Conservation (phyloP, 2,329 filamentous ascomycete genomes). For the Colletotrichum camelliae region DNA sequence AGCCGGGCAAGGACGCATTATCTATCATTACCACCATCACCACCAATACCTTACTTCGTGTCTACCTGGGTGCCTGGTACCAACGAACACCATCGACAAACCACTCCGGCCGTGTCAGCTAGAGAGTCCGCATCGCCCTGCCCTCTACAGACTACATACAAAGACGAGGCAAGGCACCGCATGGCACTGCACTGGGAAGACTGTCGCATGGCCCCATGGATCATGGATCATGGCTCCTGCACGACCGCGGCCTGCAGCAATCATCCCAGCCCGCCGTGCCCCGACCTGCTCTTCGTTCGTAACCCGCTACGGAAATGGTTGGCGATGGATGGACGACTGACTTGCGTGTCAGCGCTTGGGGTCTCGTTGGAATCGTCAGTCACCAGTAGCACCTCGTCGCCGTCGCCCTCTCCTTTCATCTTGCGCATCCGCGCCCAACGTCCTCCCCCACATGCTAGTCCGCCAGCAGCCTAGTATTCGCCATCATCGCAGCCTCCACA, state of each 20-base stretch:
- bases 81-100: not conserved
- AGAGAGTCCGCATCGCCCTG: not conserved
- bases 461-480: not conserved
- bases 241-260: not conserved
- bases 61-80: not conserved
- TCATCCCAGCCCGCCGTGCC: not conserved
- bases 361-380: not conserved
- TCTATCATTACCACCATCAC: not conserved
- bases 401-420: not conserved
- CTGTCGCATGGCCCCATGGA: slow-evolving; percentile 15
- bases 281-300: slow-evolving; percentile 3
- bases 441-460: not conserved
- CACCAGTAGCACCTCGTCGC: not conserved
- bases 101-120: not conserved
- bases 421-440: not conserved
- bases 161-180: slow-evolving; percentile 3
- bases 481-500: not conserved
- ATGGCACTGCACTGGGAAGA: not conserved
- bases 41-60: not conserved
- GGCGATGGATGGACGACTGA: slow-evolving; percentile 1
- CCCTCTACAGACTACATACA: not conserved
- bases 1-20: not conserved
- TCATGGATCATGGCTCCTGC: slow-evolving; percentile 15
- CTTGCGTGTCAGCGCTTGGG: slow-evolving; percentile 1
- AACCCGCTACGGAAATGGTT: not conserved